phyloP scores from a whole-genome alignment of 768 basidiomycete genomes.

The Boletus patriciae region DNA sequence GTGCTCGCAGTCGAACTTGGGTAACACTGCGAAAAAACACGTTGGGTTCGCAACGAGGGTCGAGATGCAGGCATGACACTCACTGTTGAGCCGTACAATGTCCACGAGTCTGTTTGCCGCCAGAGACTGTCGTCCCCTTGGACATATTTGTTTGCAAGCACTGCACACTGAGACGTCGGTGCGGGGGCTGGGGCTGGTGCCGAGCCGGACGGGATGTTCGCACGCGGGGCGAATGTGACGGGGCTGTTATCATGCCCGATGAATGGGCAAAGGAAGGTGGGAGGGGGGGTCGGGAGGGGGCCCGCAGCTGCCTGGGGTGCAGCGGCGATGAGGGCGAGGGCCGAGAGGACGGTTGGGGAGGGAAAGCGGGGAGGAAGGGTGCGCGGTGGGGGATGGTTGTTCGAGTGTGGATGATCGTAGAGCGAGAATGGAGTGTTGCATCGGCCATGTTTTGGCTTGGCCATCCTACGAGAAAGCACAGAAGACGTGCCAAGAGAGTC shows the following conservation, averaged over 20 bases:
- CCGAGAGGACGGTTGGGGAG: conserved; percentile 52
- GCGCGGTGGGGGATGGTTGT: neutral
- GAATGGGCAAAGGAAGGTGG: conserved; percentile 61
- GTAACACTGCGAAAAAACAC: conserved; percentile 16
- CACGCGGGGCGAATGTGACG: neutral
- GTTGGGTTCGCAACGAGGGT: neutral
- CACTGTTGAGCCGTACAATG: conserved; percentile 70
- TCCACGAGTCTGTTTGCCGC: conserved; percentile 55
- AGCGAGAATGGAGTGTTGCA: conserved; percentile 17
- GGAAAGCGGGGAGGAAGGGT: conserved; percentile 32
- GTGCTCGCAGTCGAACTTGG: conserved; percentile 6
- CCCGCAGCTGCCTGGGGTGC: conserved; percentile 47
- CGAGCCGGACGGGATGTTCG: conserved; percentile 5
- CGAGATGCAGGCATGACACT: conserved; percentile 30
- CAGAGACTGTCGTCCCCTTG: conserved; percentile 56
- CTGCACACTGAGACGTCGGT: conserved; percentile 4
- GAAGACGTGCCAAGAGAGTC: conserved; percentile 40
- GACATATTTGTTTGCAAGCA: conserved; percentile 56
- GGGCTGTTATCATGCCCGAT: conserved; percentile 28
- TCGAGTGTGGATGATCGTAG: neutral
- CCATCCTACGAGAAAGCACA: conserved; percentile 43
- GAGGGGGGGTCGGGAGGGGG: conserved; percentile 38
- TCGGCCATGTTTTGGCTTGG: conserved; percentile 51
- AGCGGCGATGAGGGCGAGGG: conserved; percentile 56
- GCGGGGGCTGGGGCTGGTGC: conserved; percentile 8